Conservation (phyloP, 1,139 yeast species). For the Pichia sp. region DNA sequence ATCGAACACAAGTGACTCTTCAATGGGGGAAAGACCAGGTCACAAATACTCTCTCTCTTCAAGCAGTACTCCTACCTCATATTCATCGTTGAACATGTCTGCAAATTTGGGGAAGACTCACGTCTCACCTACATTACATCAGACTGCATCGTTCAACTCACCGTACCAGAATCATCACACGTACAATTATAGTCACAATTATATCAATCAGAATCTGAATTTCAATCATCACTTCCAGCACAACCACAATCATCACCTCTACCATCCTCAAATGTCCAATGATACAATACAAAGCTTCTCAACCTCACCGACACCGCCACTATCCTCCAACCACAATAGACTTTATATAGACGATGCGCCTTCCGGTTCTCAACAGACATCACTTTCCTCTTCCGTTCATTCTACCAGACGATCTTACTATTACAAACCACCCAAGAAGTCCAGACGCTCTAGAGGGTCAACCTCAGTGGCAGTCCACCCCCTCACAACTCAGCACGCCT, state of each 20-base stretch:
- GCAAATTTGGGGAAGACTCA: conserved; percentile 12
- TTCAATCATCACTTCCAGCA: conserved; percentile 4
- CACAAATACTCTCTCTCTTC: background rate
- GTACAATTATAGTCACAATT: background rate
- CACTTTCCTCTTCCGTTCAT: conserved; percentile 10
- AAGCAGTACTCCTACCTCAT: conserved; percentile 7
- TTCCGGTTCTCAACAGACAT: conserved; percentile 3
- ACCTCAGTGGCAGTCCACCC: conserved; percentile 4
- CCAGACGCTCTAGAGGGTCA: conserved; percentile 16
- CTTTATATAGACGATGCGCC: conserved; percentile 16
- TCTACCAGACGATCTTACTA: conserved; percentile 22
- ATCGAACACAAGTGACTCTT: conserved; percentile 7
- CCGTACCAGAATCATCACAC: background rate
- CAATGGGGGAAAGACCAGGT: background rate
- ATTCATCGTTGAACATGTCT: conserved; percentile 5
- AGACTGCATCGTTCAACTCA: conserved; percentile 7
- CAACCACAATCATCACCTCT: conserved; percentile 2
- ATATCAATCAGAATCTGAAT: background rate
- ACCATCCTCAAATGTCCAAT: conserved; percentile 8
- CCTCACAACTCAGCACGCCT: background rate
- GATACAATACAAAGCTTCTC: conserved; percentile 5
- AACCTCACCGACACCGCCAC: conserved; percentile 9
- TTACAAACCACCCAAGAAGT: conserved; percentile 18
- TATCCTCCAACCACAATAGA: conserved; percentile 18
- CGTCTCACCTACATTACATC: conserved; percentile 19